Conservation (phyloP, 306 rosid species). For the Sphenostylis stenocarpa region DNA sequence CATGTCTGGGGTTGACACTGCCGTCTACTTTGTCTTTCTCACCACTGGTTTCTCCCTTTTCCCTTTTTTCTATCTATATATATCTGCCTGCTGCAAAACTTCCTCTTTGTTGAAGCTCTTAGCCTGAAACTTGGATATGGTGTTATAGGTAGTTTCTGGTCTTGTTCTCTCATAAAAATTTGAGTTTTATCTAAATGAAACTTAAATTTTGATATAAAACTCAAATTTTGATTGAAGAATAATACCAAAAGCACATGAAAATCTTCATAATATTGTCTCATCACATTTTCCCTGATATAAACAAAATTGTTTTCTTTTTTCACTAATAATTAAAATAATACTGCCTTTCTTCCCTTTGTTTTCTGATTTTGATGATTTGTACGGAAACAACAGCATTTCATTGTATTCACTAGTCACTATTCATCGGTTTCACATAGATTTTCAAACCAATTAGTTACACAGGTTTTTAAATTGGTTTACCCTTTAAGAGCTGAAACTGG, state of each 20-base stretch:
- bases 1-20: slow-evolving; percentile 88
- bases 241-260: background rate
- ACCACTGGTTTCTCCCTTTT: slow-evolving; percentile 57
- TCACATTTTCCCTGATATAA: background rate
- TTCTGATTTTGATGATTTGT: background rate
- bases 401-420: background rate
- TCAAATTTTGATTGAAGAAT: background rate
- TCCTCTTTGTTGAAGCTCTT: background rate
- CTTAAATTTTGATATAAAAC: background rate
- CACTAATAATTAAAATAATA: background rate
- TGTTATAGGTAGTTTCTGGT: background rate
- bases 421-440: background rate
- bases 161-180: background rate
- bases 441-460: background rate
- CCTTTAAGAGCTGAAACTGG: background rate
- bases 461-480: background rate
- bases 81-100: background rate
- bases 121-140: background rate
- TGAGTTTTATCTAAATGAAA: background rate
- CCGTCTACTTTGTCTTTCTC: slow-evolving; percentile 86
- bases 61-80: background rate
- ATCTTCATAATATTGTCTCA: background rate
- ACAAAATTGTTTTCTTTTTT: background rate
- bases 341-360: background rate
- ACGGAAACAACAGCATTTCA: background rate